Evolutionary conservation across 164 flowering plant species (phyloP), one percentile per base, ranked within the genome.

Genomic region (Paratinospora sagittata): DNA sequence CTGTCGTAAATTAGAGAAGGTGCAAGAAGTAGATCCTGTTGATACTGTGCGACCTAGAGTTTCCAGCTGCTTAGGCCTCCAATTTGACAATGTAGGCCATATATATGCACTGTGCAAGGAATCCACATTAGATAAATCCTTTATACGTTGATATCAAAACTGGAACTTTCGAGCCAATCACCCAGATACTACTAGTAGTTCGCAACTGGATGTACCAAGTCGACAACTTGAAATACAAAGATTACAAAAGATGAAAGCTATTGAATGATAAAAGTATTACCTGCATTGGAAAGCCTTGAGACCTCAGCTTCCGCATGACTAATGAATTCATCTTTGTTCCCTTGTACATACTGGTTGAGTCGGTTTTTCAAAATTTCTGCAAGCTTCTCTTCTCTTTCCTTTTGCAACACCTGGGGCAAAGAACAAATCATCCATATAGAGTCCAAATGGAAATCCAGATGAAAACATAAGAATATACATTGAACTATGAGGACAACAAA

Each of bases 311-410:
- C 85, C 64, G 99, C 97, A 43, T 89, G 81, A 55, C 62, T 70
- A 75, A 82, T 74, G 70, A 95, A 91, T 5, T 79, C 90, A 23
- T 87, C 92, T 79, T 88, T 88, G 79, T 88, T 78, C 66, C 91
- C 97, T 79, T 86, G 93, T 26, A 90, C 92, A 79, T 95, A 90
- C 41, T 79, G 86, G 78, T 90, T 81, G 21, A 95, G 90, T 61
- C 94, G 84, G 72, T 83, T 84, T 77, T 85, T 92, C 66, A 95
- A 78, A 66, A 73, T 79, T 41, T 81, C 76, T 19, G 83, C 89
- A 75, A 95, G 96, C 69, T 91, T 92, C 67, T 95, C 99, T 83
- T 95, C 99, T 79, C 99, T 88, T 77, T 95, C 99, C 76, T 79
- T 91, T 74, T 95, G 99, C 72, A 92, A 91, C 73, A 78, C 80